Evolutionary conservation across 2,329 filamentous ascomycete species (phyloP), one percentile per base, ranked within the genome.

Genomic region (Fusarium tjaetaba): DNA sequence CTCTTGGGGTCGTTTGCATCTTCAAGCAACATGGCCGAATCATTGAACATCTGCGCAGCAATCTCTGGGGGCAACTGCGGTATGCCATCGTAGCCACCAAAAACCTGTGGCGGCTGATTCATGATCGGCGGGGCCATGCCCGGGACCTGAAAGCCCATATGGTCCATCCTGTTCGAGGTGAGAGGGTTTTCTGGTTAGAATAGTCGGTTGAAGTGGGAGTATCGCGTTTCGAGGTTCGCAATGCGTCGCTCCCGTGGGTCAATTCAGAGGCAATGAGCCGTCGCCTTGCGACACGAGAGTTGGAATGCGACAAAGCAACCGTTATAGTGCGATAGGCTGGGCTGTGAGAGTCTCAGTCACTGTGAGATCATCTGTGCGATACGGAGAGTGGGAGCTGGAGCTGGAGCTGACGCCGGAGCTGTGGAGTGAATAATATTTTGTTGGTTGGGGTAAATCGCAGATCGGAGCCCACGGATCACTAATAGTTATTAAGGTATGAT

Each of bases 1-100:
- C 95, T 89, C 87, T 97, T 98, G 26, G 95, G 90, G 79, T 98
- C 96, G 77, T 92, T 94, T 61, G 88, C 88, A 76, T 93, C 91
- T 72, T 91, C 90, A 63, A 91, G 83, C 69, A 91, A 80, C 45
- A 86, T 82, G 28, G 85, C 85, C 28, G 88, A 87, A 71, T 90
- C 88, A 32, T 86, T 85, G 70, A 89, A 90, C 85, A 91, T 87
- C 61, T 89, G 88, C n/a, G 86, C 86, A 38, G 87, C 85, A 60
- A 91, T 81, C 74, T 91, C 90, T 36, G 86, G 85, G 18, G 88
- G 86, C 62, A 88, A 83, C 61, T 89, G 85, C 61, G 84, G 82
- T 63, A 93, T 83, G 53, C 88, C 88, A 78, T 93, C 90, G 77
- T 92, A 93, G 61, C 84, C 84, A 64, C 91, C 89, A 78, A 93